phyloP scores from a whole-genome alignment of 202 grass and related monocot genomes.

The Zoysia matrella region DNA sequence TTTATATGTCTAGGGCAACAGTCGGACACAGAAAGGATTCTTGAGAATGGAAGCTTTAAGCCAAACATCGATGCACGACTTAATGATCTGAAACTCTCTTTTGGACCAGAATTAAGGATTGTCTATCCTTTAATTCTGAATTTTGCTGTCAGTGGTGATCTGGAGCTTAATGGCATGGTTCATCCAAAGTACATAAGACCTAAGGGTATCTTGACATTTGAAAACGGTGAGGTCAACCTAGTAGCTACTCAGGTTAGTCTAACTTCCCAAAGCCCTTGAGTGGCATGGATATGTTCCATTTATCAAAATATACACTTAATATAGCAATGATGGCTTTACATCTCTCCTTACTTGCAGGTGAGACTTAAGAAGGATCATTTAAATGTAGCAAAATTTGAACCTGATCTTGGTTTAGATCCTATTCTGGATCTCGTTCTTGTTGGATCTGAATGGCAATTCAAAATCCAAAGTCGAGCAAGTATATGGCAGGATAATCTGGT shows the following conservation, averaged over 20 bases:
- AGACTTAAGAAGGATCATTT: slow-evolving; percentile 97
- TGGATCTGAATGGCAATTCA: slow-evolving; percentile 99
- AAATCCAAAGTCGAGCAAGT: slow-evolving; percentile 94
- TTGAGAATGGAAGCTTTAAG: slow-evolving; percentile 70
- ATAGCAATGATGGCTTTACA: slow-evolving; percentile 28
- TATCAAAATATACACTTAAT: background rate
- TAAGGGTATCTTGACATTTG: slow-evolving; percentile 89
- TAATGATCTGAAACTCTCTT: slow-evolving; percentile 81
- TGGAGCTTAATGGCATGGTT: slow-evolving; percentile 90
- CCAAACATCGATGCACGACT: slow-evolving; percentile 79
- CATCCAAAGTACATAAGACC: slow-evolving; percentile 94
- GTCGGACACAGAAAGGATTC: slow-evolving; percentile 62
- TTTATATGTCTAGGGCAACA: slow-evolving; percentile 65
- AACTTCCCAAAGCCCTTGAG: slow-evolving; percentile 31
- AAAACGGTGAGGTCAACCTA: slow-evolving; percentile 97
- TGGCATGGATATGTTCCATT: slow-evolving; percentile 23
- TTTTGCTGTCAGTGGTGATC: slow-evolving; percentile 89
- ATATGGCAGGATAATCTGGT: slow-evolving; percentile 97
- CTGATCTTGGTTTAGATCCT: slow-evolving; percentile 97
- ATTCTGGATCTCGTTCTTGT: slow-evolving; percentile 89
- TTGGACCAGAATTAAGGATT: slow-evolving; percentile 96
- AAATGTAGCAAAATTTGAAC: slow-evolving; percentile 96
- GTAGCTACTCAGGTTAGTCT: slow-evolving; percentile 92
- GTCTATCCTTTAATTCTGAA: slow-evolving; percentile 98
- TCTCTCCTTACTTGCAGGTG: slow-evolving; percentile 66